These are phyloP conservation scores for Lablab purpureus DNA, from an alignment of 306 rosid species.

Conservation along the genomic window DNA sequence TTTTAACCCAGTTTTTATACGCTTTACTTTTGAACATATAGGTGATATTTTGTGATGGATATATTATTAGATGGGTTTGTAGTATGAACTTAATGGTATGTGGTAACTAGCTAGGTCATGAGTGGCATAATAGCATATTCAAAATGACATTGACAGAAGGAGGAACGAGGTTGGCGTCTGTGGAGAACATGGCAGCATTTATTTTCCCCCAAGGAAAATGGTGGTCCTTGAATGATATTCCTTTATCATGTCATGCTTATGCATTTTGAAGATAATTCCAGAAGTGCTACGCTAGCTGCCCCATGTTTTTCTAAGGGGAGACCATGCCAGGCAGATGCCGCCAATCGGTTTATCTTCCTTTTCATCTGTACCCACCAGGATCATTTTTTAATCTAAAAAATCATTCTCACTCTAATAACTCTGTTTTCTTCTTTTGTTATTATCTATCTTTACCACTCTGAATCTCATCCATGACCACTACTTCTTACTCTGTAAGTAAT, in stretches of 20 bases:
- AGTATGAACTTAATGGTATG: background rate
- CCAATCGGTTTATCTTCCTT: background rate
- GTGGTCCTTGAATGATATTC: slow-evolving; percentile 15
- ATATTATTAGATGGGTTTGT: background rate
- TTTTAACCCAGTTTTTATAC: background rate
- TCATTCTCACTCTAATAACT: background rate
- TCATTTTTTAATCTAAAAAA: background rate
- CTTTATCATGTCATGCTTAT: background rate
- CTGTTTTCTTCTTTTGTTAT: background rate
- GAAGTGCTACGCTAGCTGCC: background rate
- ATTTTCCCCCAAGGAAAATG: background rate
- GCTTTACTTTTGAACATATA: background rate
- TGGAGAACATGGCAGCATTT: slow-evolving; percentile 1
- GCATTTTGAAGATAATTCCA: too few species aligned
- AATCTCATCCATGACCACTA: too few species aligned
- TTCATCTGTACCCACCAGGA: background rate
- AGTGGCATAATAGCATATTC: background rate
- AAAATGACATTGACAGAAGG: slow-evolving; percentile 24
- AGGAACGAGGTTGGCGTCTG: background rate
- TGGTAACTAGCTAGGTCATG: background rate
- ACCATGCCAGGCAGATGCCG: background rate
- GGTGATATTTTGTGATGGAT: background rate
- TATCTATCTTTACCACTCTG: too few species aligned
- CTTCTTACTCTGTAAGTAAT: too few species aligned
- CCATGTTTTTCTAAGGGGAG: background rate